Conservation (phyloP, 768 basidiomycete genomes). For the Rhodotorula paludigena region DNA sequence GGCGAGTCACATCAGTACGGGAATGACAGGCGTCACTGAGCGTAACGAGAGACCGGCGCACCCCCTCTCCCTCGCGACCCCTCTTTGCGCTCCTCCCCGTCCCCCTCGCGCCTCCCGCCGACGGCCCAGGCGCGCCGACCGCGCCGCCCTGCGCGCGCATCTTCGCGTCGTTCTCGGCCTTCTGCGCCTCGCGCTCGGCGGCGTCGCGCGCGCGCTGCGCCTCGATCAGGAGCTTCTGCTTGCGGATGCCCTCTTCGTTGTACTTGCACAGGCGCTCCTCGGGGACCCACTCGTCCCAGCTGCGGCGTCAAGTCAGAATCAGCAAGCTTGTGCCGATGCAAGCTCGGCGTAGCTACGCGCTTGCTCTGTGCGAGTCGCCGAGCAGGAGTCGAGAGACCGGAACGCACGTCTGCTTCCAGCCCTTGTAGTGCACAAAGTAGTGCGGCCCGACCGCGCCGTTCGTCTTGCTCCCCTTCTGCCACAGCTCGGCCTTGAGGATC, state of each 20-base stretch:
- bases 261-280: slow-evolving; percentile 71
- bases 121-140: slow-evolving; percentile 44
- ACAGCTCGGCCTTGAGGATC: slow-evolving; percentile 35
- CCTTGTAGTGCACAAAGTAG: slow-evolving; percentile 97
- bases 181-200: slow-evolving; percentile 33
- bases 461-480: slow-evolving; percentile 26
- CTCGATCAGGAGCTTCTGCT: slow-evolving; percentile 64
- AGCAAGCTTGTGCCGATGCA: no score
- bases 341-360: no score
- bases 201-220: slow-evolving; percentile 49
- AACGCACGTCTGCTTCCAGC: slow-evolving; percentile 92
- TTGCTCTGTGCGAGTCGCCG: background rate
- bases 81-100: slow-evolving; percentile 23
- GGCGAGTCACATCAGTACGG: background rate
- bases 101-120: background rate
- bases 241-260: slow-evolving; percentile 70
- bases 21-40: background rate
- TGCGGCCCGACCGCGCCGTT: slow-evolving; percentile 59
- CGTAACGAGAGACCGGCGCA: background rate
- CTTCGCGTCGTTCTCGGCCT: slow-evolving; percentile 48
- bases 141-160: slow-evolving; percentile 54
- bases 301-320: slow-evolving; percentile 44
- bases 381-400: background rate
- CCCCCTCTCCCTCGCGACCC: slow-evolving; percentile 43
- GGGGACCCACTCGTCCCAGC: slow-evolving; percentile 98